Evolutionary conservation across 371 early-diverging fungal species (phyloP).

Genomic region (Thermomucor indicae-seudaticae): DNA sequence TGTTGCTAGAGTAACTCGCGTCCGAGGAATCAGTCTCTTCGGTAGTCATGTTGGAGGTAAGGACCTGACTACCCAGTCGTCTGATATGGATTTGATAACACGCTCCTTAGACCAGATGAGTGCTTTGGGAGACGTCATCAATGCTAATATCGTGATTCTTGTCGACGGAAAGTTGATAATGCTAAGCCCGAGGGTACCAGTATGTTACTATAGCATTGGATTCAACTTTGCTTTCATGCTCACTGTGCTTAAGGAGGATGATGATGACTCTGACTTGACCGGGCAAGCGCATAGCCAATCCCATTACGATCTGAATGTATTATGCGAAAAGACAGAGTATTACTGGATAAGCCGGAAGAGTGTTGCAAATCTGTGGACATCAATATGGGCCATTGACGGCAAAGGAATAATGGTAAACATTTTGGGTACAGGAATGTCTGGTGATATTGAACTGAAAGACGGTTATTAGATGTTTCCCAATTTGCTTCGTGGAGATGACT

Average conservation of each 20-base stretch:
- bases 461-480: constrained; percentile 41
- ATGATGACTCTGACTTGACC: constrained; percentile 22
- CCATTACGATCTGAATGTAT: constrained; percentile 52
- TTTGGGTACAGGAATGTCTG: background rate
- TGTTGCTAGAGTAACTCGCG: constrained; percentile 47
- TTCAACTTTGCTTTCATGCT: background rate
- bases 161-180: constrained; percentile 48
- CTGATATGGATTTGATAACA: background rate
- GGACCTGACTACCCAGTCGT: background rate
- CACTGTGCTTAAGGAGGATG: constrained; percentile 17
- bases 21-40: constrained; percentile 55
- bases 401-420: constrained; percentile 56
- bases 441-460: background rate
- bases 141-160: constrained; percentile 42
- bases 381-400: constrained; percentile 77
- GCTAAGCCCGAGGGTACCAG: constrained; percentile 34
- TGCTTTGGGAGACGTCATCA: constrained; percentile 26
- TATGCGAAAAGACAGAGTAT: constrained; percentile 67
- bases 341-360: constrained; percentile 66
- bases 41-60: constrained; percentile 32
- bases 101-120: constrained; percentile 27
- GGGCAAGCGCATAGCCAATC: constrained; percentile 16
- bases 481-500: constrained; percentile 32
- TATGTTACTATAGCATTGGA: constrained; percentile 5
- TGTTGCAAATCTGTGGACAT: constrained; percentile 53